Evolutionary conservation across 2,329 filamentous ascomycete genomes (phyloP).

Genomic region (Chrysosporium keratinophilum): DNA sequence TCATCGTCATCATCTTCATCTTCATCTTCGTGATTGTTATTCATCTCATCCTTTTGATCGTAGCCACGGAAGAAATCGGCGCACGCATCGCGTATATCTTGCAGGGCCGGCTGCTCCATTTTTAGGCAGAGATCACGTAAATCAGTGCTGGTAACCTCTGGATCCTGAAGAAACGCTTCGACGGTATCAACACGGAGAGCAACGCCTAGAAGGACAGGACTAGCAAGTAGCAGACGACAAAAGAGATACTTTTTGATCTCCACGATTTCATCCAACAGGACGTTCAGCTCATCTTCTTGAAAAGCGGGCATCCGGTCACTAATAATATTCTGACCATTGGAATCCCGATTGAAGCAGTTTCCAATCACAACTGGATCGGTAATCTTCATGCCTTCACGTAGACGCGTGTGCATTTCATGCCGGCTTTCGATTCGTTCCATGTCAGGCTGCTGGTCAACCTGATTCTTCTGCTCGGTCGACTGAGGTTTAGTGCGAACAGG

Average conservation of each 20-base stretch:
- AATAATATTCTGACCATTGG: constrained; percentile 25
- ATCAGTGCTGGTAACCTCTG: constrained; percentile 35
- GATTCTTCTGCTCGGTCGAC: constrained; percentile 14
- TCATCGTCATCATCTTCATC: constrained; percentile 18
- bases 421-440: constrained; percentile 38
- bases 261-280: constrained; percentile 36
- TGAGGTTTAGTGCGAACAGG: neutral
- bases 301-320: constrained; percentile 30
- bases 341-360: constrained; percentile 16
- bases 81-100: constrained; percentile 44
- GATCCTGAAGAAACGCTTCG: constrained; percentile 37
- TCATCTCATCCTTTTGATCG: constrained; percentile 22
- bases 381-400: constrained; percentile 34
- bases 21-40: constrained; percentile 23
- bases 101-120: constrained; percentile 40
- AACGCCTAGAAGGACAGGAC: constrained; percentile 37
- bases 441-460: constrained; percentile 22
- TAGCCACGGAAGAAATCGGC: constrained; percentile 39
- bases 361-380: constrained; percentile 13
- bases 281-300: constrained; percentile 36
- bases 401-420: constrained; percentile 32
- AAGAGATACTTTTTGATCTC: constrained; percentile 44
- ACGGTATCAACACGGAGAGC: constrained; percentile 33
- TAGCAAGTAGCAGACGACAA: constrained; percentile 39
- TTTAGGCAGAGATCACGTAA: constrained; percentile 41